phyloP scores from a whole-genome alignment of 1,284 basidiomycete genomes.

The Gymnopus androsaceus region DNA sequence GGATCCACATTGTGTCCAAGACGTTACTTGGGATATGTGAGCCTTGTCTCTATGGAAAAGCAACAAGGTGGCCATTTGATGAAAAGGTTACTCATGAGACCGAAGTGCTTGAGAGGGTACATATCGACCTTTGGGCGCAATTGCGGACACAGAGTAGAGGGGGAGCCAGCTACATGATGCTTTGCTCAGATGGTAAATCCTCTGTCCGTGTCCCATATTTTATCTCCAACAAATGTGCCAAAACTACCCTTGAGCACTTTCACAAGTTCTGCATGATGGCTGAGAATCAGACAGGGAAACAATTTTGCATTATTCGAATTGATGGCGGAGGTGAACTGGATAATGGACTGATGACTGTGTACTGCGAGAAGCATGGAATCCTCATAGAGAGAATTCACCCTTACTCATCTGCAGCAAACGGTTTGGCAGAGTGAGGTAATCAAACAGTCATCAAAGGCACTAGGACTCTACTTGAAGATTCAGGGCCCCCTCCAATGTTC shows the following conservation, averaged over 20 bases:
- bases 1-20: constrained; percentile 5
- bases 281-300: background rate
- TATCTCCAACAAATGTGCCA: constrained; percentile 16
- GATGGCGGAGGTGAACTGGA: constrained; percentile 3
- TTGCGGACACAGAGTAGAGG: constrained; percentile 2
- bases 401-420: constrained; percentile 9
- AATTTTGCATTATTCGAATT: constrained; percentile 2
- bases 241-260: background rate
- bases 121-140: constrained; percentile 22
- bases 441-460: background rate
- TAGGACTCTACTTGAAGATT: background rate
- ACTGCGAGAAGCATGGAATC: constrained; percentile 19
- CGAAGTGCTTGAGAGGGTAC: constrained; percentile 17
- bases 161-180: constrained; percentile 23
- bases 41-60: constrained; percentile 26
- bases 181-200: constrained; percentile 16
- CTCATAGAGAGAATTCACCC: constrained; percentile 21
- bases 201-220: constrained; percentile 16
- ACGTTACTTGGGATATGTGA: constrained; percentile 16
- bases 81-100: constrained; percentile 14
- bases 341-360: constrained; percentile 6
- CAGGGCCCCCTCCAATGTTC: background rate
- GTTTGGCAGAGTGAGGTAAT: background rate
- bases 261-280: constrained; percentile 4
- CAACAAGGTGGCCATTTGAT: constrained; percentile 20